Conservation (phyloP, 2,329 filamentous ascomycete species). For the Aurifilum marmelostoma region DNA sequence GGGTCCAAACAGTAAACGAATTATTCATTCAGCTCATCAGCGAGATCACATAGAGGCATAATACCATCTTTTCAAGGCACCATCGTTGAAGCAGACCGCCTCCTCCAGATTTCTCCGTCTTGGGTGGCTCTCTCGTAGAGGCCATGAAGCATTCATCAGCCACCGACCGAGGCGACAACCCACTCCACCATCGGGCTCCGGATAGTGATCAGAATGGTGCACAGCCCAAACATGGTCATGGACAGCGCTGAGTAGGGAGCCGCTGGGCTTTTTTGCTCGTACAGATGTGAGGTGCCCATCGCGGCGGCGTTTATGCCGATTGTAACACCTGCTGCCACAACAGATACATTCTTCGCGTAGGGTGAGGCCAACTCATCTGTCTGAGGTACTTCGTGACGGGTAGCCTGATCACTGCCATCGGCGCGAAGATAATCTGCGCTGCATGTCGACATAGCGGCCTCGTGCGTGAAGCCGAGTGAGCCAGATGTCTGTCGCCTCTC, state of each 20-base stretch:
- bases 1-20: background rate
- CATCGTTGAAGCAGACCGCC: background rate
- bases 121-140: background rate
- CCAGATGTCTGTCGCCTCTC: background rate
- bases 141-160: conserved; percentile 13
- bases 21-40: too few species aligned
- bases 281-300: conserved; percentile 62
- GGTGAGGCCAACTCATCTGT: too few species aligned
- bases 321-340: conserved; percentile 54
- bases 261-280: conserved; percentile 55
- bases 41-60: background rate
- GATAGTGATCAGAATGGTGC: conserved; percentile 58
- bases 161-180: conserved; percentile 40
- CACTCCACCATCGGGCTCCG: conserved; percentile 48
- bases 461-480: background rate
- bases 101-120: background rate
- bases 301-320: conserved; percentile 63
- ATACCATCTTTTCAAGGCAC: background rate
- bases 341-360: conserved; percentile 37
- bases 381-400: background rate
- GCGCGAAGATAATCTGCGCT: background rate
- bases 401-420: background rate
- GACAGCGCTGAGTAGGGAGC: conserved; percentile 60
- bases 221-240: conserved; percentile 61
- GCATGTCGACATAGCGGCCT: background rate